phyloP scores from a whole-genome alignment of 2,329 filamentous ascomycete genomes.

The Apiospora marii region DNA sequence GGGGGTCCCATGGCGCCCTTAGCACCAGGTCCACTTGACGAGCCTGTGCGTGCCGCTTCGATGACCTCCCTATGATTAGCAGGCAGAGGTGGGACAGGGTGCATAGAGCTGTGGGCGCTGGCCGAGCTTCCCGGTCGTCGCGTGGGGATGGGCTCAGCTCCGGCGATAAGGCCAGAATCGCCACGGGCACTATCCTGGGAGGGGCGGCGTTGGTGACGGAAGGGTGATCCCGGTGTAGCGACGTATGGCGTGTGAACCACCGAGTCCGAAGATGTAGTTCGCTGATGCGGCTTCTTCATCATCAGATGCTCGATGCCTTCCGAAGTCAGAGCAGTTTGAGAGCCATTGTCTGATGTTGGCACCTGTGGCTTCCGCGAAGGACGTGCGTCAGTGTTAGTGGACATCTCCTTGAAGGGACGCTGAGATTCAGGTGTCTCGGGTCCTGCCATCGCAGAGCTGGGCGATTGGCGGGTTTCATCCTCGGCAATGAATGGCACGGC shows the following conservation, averaged over 20 bases:
- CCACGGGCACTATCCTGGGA: conserved; percentile 60
- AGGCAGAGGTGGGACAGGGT: conserved; percentile 75
- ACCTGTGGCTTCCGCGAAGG: conserved; percentile 48
- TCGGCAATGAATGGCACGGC: conserved; percentile 64
- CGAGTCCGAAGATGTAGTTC: conserved; percentile 37
- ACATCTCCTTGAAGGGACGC: conserved; percentile 67
- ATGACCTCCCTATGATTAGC: conserved; percentile 85
- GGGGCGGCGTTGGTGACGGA: conserved; percentile 42
- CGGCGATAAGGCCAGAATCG: conserved; percentile 46
- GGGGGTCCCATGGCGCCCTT: conserved; percentile 80
- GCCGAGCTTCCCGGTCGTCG: conserved; percentile 75
- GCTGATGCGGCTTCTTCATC: conserved; percentile 53
- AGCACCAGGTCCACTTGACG: conserved; percentile 50
- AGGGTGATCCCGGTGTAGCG: conserved; percentile 37
- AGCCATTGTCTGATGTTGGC: conserved; percentile 72
- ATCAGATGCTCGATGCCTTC: conserved; percentile 82
- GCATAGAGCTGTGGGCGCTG: conserved; percentile 62
- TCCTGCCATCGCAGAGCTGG: conserved; percentile 45
- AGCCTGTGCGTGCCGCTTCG: conserved; percentile 74
- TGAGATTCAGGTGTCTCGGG: conserved; percentile 62
- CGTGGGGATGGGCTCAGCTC: conserved; percentile 45
- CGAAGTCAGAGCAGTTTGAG: conserved; percentile 85
- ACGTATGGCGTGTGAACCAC: conserved; percentile 32
- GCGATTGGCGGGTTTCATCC: conserved; percentile 68
- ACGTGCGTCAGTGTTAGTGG: conserved; percentile 60